Percentiles rank a stretch among this genome's conserved stretches.
Conservation (phyloP, 1,139 yeast species). For the Suzukiozyma palmioleophila region DNA sequence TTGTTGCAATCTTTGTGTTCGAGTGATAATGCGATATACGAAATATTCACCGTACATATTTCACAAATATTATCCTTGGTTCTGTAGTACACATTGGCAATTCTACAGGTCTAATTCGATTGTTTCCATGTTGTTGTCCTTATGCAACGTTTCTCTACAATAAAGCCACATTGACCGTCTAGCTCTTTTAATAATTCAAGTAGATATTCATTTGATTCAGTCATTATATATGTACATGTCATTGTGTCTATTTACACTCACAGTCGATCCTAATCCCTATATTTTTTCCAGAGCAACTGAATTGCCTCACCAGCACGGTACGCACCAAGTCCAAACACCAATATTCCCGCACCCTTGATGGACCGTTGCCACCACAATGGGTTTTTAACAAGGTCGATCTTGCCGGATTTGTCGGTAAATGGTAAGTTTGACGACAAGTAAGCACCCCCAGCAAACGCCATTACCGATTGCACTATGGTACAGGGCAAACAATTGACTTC, state of each 20-base stretch:
- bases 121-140: no score
- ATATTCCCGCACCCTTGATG: constrained; percentile 29
- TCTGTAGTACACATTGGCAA: no score
- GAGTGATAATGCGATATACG: no score
- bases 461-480: constrained; percentile 35
- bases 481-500: constrained; percentile 34
- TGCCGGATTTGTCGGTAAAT: constrained; percentile 30
- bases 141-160: no score
- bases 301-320: constrained; percentile 32
- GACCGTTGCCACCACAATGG: constrained; percentile 42
- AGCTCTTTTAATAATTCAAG: no score
- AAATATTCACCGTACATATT: no score
- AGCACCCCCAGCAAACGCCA: constrained; percentile 32
- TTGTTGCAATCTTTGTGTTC: no score
- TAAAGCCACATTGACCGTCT: no score
- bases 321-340: constrained; percentile 35
- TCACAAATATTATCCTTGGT: no score
- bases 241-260: constrained; percentile 6
- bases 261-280: neutral
- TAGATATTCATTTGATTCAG: no score
- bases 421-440: constrained; percentile 28
- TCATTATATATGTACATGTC: neutral
- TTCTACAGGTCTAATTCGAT: no score
- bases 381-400: constrained; percentile 29
- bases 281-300: constrained; percentile 12